These are phyloP conservation scores for Microbotryomycetes sp. DNA, from an alignment of 1,284 basidiomycete genomes.

Conservation along the genomic window DNA sequence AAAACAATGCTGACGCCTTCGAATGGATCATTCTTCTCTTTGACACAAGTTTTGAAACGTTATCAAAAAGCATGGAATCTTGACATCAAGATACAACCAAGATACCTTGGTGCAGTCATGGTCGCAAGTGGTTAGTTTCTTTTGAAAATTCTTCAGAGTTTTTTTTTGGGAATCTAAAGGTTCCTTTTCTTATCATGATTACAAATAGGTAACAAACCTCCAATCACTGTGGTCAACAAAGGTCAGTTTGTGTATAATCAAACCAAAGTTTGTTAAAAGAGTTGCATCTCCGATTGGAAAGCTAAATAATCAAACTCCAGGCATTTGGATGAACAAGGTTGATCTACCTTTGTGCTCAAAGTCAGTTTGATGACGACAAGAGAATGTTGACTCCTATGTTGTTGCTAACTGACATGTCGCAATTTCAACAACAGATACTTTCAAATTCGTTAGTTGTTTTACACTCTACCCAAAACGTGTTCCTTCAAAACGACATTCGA, in stretches of 20 bases:
- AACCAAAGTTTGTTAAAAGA: background rate
- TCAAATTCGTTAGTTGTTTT: background rate
- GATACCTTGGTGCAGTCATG: constrained; percentile 8
- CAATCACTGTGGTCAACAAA: constrained; percentile 2
- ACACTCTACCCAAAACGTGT: background rate
- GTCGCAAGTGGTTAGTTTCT: background rate
- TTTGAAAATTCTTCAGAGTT: too few species aligned
- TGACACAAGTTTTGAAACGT: constrained; percentile 21
- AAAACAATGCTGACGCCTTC: too few species aligned
- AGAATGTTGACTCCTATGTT: too few species aligned
- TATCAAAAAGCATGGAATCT: constrained; percentile 20
- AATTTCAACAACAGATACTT: too few species aligned
- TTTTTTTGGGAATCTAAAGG: too few species aligned
- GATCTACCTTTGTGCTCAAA: constrained; percentile 9
- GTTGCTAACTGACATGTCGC: too few species aligned
- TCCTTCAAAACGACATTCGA: too few species aligned
- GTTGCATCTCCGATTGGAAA: too few species aligned
- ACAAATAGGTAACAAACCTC: constrained; percentile 20
- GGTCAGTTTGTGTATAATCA: background rate
- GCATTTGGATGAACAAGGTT: constrained; percentile 17
- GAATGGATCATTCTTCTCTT: too few species aligned
- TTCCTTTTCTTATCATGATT: too few species aligned
- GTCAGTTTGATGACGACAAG: too few species aligned
- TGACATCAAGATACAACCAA: constrained; percentile 21
- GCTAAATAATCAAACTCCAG: too few species aligned